These are phyloP conservation scores for Penicillium sp. DNA, from an alignment of 2,329 filamentous ascomycete genomes.

Conservation along the genomic window DNA sequence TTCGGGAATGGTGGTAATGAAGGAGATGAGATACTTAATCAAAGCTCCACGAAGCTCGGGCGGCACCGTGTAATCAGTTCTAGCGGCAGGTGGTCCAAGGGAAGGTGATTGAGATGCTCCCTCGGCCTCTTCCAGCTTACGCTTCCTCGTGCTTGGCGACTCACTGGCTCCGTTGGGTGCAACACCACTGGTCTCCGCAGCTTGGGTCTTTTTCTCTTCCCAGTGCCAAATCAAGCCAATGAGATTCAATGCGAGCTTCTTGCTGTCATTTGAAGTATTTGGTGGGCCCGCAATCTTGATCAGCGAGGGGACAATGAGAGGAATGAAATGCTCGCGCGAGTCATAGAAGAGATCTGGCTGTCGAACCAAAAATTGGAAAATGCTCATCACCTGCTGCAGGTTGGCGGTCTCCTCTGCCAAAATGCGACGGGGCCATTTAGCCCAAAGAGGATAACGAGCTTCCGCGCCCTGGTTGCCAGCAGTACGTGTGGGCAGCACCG, in stretches of 20 bases:
- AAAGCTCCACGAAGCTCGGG: constrained; percentile 73
- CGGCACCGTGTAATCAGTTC: constrained; percentile 70
- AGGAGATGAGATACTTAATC: constrained; percentile 93
- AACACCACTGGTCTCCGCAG: constrained; percentile 46
- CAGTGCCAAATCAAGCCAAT: constrained; percentile 90
- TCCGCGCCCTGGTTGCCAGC: constrained; percentile 63
- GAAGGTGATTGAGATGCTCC: constrained; percentile 56
- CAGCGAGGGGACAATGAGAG: constrained; percentile 84
- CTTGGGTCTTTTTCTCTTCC: constrained; percentile 81
- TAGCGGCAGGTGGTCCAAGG: constrained; percentile 46
- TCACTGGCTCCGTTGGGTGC: constrained; percentile 55
- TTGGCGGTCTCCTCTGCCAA: constrained; percentile 94
- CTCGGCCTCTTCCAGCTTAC: constrained; percentile 71
- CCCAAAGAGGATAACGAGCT: constrained; percentile 79
- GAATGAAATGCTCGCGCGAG: constrained; percentile 85
- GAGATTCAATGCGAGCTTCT: constrained; percentile 86
- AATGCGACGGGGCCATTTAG: constrained; percentile 85
- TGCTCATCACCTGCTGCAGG: constrained; percentile 91
- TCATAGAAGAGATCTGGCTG: constrained; percentile 96
- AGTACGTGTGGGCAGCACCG: constrained; percentile 81
- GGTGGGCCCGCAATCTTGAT: constrained; percentile 81
- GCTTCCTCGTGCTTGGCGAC: constrained; percentile 75
- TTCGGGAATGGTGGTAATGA: constrained; percentile 88
- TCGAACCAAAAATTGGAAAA: constrained; percentile 93
- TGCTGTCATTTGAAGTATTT: constrained; percentile 86